phyloP scores from a whole-genome alignment of 768 basidiomycete species.

The Kondoa malvinella region DNA sequence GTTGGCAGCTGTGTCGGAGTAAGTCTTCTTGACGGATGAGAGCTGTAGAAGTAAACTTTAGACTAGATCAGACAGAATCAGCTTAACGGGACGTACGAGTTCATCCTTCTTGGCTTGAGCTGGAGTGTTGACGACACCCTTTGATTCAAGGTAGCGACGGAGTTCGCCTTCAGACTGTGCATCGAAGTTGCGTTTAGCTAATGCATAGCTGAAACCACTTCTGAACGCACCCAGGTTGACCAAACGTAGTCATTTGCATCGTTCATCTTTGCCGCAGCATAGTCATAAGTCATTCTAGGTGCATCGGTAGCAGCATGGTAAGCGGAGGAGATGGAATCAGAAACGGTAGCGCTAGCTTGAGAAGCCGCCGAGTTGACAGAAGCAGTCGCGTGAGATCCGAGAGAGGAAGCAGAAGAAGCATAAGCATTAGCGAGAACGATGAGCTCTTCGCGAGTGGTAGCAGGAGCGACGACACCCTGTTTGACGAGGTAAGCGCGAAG shows the following conservation, averaged over 20 bases:
- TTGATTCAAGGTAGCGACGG: constrained; percentile 52
- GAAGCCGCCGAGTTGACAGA: constrained; percentile 28
- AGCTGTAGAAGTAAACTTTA: neutral
- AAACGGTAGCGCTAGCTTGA: constrained; percentile 25
- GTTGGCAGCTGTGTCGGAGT: constrained; percentile 46
- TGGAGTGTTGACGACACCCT: constrained; percentile 53
- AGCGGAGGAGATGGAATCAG: constrained; percentile 11
- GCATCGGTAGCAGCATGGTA: constrained; percentile 24
- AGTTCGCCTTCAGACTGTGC: constrained; percentile 48
- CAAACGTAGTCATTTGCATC: constrained; percentile 72
- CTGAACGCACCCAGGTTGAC: constrained; percentile 47
- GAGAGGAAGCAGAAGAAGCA: constrained; percentile 30
- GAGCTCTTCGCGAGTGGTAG: constrained; percentile 61
- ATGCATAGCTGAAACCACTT: constrained; percentile 6
- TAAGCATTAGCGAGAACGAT: constrained; percentile 56
- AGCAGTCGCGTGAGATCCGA: constrained; percentile 27
- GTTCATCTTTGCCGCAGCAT: constrained; percentile 17
- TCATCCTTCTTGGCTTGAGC: constrained; percentile 48
- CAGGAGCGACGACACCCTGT: constrained; percentile 70
- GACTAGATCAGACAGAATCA: neutral
- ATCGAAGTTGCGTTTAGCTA: neutral
- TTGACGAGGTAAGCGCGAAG: constrained; percentile 69
- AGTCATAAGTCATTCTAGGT: constrained; percentile 22
- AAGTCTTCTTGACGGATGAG: constrained; percentile 37
- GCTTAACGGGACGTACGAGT: constrained; percentile 46